Conservation (phyloP, 1,284 basidiomycete species). For the Rhodofomes roseus region DNA sequence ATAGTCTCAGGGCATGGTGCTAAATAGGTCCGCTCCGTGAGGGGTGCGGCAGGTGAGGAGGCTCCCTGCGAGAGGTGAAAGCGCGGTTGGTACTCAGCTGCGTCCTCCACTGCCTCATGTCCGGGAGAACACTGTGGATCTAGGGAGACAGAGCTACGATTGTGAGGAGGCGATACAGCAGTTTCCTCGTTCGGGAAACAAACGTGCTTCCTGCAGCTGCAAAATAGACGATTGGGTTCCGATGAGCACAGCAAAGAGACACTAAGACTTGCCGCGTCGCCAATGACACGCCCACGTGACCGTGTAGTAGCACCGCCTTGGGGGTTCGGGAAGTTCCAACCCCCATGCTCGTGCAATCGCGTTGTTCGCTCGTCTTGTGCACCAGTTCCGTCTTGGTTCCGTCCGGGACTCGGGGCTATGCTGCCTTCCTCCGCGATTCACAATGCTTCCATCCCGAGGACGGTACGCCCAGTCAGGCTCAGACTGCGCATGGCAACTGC, state of each 20-base stretch:
- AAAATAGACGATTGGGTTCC: too few relatives aligned
- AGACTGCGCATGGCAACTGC: too few relatives aligned
- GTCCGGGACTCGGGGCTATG: too few relatives aligned
- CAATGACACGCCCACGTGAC: conserved; percentile 1
- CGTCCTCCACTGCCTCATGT: background rate
- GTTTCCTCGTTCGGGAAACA: background rate
- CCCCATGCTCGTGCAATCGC: background rate
- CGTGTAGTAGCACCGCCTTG: background rate
- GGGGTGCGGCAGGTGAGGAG: background rate
- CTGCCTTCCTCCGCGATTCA: too few relatives aligned
- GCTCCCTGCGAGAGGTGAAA: background rate
- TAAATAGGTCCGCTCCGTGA: background rate
- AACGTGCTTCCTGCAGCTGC: background rate
- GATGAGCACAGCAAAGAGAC: too few relatives aligned
- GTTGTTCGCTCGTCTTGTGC: too few relatives aligned
- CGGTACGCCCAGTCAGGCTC: too few relatives aligned
- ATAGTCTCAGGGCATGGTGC: background rate
- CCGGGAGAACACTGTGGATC: background rate
- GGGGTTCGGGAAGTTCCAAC: background rate
- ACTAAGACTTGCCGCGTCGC: too few relatives aligned
- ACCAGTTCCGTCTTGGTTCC: too few relatives aligned
- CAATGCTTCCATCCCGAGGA: too few relatives aligned
- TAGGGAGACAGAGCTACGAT: background rate
- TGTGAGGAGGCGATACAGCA: background rate
- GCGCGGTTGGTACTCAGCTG: background rate